phyloP scores from a whole-genome alignment of 2,329 filamentous ascomycete species.

The Ilyonectria robusta region DNA sequence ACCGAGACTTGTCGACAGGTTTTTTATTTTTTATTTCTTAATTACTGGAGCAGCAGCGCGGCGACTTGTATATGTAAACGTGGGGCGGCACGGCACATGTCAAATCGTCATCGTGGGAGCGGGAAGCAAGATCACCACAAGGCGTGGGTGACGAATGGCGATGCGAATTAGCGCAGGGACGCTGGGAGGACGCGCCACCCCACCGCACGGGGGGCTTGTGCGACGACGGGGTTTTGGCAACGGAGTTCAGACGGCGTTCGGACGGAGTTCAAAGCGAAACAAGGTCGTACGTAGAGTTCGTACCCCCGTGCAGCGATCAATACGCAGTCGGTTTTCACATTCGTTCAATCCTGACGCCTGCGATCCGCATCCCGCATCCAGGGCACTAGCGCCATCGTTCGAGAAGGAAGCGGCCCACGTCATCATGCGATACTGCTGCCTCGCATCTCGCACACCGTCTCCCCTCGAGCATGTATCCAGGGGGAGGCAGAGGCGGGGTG shows the following conservation, averaged over 20 bases:
- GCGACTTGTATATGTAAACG: no score
- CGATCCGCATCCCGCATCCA: not conserved
- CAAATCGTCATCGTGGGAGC: not conserved
- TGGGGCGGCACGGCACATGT: not conserved
- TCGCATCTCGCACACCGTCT: not conserved
- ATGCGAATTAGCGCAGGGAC: not conserved
- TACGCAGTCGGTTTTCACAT: conserved; percentile 4
- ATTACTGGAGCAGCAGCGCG: no score
- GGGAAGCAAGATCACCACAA: conserved; percentile 11
- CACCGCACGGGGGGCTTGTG: not conserved
- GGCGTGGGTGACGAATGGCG: conserved; percentile 16
- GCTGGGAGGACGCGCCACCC: not conserved
- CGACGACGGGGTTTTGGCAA: not conserved
- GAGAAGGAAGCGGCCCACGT: conserved; percentile 26
- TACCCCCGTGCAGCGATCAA: not conserved
- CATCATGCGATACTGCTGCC: conserved; percentile 13
- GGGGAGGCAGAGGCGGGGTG: no score
- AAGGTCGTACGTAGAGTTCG: not conserved
- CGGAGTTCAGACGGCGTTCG: conserved; percentile 14
- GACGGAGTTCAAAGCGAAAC: not conserved
- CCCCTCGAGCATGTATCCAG: not conserved
- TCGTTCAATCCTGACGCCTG: not conserved
- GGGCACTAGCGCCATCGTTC: conserved; percentile 15
- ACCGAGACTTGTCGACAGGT: not conserved
- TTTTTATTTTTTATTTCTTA: not conserved